Evolutionary conservation across 345 rosid genomes (phyloP).

Genomic region (Arabidopsis suecica): DNA sequence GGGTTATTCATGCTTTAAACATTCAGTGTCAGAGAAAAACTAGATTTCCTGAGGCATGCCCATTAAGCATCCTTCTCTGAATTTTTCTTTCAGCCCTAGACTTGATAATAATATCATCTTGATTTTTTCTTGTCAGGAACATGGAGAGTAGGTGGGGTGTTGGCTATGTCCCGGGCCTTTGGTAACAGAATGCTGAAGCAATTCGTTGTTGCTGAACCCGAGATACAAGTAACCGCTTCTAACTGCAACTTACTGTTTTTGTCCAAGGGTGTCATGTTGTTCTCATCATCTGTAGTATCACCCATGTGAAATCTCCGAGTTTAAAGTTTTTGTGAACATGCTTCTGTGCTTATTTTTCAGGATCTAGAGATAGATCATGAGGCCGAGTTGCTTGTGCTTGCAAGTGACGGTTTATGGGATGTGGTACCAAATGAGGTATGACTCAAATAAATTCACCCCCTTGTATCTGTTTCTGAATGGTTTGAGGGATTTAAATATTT

Average conservation of each 20-base stretch:
- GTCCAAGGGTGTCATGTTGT: not conserved
- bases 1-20: slow-evolving; percentile 2
- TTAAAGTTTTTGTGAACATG: slow-evolving; percentile 20
- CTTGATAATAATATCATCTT: slow-evolving; percentile 12
- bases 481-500: not conserved
- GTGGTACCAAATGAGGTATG: slow-evolving; percentile 90
- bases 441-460: not conserved
- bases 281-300: slow-evolving; percentile 4
- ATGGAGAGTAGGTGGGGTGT: slow-evolving; percentile 99
- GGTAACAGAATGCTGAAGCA: slow-evolving; percentile 99
- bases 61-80: slow-evolving; percentile 12
- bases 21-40: slow-evolving; percentile 1
- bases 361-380: slow-evolving; percentile 77
- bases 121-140: slow-evolving; percentile 66
- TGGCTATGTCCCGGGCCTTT: slow-evolving; percentile 99
- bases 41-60: slow-evolving; percentile 16
- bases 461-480: slow-evolving; percentile 4
- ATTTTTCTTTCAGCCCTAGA: slow-evolving; percentile 45
- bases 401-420: slow-evolving; percentile 99
- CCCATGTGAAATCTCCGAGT: not conserved
- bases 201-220: slow-evolving; percentile 97
- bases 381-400: slow-evolving; percentile 84
- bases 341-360: slow-evolving; percentile 50
- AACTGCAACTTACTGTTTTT: slow-evolving; percentile 26
- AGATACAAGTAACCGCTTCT: slow-evolving; percentile 77